These are phyloP conservation scores for Colletotrichum navitas DNA, from an alignment of 2,329 filamentous ascomycete genomes.

Conservation along the genomic window DNA sequence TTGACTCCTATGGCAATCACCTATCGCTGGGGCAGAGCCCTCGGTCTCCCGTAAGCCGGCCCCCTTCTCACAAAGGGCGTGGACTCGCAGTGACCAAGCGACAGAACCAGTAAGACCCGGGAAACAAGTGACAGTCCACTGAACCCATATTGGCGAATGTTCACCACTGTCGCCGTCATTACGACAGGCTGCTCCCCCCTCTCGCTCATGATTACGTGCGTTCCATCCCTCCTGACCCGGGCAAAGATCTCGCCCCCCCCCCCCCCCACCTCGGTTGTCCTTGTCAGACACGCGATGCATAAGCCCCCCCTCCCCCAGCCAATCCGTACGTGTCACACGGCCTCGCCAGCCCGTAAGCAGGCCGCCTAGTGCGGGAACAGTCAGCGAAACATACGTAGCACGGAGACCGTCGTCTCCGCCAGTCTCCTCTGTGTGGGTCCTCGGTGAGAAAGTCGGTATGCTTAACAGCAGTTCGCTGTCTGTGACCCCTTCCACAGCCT, in stretches of 20 bases:
- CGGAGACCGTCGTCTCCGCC: neutral
- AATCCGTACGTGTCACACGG: neutral
- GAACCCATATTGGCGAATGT: neutral
- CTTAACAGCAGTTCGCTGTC: constrained; percentile 24
- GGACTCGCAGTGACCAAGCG: neutral
- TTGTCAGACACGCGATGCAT: constrained; percentile 10
- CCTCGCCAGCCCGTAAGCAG: neutral
- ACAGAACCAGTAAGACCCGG: neutral
- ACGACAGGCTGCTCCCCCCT: neutral
- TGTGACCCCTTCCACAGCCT: neutral
- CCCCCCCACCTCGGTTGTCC: neutral
- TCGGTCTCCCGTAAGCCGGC: too few species aligned
- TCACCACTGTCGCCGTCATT: neutral
- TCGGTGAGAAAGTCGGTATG: constrained; percentile 38
- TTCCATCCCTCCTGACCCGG: neutral
- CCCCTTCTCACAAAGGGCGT: neutral
- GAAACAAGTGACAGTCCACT: neutral
- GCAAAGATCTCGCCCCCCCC: neutral
- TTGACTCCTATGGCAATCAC: neutral
- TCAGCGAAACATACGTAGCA: neutral
- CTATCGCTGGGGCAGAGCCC: too few species aligned
- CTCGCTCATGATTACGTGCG: constrained; percentile 7
- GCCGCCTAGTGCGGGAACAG: neutral
- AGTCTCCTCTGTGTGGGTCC: neutral
- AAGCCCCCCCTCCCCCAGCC: neutral